phyloP scores from a whole-genome alignment of 306 rosid genomes.

The Cicer chorassanicum region DNA sequence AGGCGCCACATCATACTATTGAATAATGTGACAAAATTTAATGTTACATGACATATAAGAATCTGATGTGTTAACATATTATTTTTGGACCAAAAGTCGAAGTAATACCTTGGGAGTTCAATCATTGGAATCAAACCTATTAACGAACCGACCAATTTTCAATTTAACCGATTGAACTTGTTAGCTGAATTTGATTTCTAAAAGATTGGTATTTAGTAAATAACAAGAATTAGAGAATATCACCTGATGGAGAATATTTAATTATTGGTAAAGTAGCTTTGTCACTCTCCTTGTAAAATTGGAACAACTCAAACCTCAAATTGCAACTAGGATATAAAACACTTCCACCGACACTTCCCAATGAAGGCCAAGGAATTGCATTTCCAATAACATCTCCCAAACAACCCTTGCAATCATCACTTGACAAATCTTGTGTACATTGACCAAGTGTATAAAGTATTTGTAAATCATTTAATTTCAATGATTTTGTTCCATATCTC shows the following conservation, averaged over 20 bases:
- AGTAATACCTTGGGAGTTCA: too few relatives aligned
- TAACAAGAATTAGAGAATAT: background rate
- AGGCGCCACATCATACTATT: too few relatives aligned
- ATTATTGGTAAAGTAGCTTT: background rate
- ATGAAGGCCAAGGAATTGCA: constrained; percentile 32
- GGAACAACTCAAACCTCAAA: constrained; percentile 39
- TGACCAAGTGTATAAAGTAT: constrained; percentile 32
- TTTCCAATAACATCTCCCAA: constrained; percentile 17
- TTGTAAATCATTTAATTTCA: constrained; percentile 21
- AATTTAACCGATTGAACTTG: too few relatives aligned
- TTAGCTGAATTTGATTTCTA: too few relatives aligned
- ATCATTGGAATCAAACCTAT: too few relatives aligned
- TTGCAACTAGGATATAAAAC: constrained; percentile 44
- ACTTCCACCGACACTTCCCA: constrained; percentile 45
- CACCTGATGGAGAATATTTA: constrained; percentile 1
- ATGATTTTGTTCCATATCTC: constrained; percentile 8
- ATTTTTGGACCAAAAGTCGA: too few relatives aligned
- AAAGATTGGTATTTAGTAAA: too few relatives aligned
- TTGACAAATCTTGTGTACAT: constrained; percentile 39
- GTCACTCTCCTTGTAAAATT: constrained; percentile 12
- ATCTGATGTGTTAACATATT: too few relatives aligned
- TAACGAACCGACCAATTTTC: too few relatives aligned
- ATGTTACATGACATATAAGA: too few relatives aligned
- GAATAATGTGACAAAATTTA: too few relatives aligned
- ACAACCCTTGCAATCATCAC: constrained; percentile 28